Evolutionary conservation across 148 eudicot genomes (phyloP).

Genomic region (Oxyria digyna): DNA sequence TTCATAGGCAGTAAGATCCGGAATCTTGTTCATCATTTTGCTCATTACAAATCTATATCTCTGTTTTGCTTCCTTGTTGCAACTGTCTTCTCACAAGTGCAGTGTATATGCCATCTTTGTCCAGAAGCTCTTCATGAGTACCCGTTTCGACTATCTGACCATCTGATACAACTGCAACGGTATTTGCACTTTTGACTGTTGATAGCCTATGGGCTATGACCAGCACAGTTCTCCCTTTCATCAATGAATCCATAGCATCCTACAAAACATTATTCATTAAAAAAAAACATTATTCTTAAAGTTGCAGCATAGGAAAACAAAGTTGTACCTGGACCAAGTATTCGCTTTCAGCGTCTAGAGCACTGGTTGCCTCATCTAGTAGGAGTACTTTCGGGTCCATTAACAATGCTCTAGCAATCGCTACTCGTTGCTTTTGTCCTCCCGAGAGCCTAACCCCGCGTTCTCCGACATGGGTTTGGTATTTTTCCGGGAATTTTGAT

Average conservation of each 20-base stretch:
- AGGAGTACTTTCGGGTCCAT: conserved; percentile 79
- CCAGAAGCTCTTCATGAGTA: conserved; percentile 64
- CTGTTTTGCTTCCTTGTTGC: conserved; percentile 52
- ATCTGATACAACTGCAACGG: conserved; percentile 78
- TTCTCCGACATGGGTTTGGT: conserved; percentile 79
- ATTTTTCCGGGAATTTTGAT: conserved; percentile 72
- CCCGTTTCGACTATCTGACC: conserved; percentile 86
- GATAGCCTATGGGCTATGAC: conserved; percentile 96
- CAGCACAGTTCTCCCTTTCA: conserved; percentile 88
- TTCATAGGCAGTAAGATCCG: too few relatives aligned
- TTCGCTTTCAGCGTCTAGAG: conserved; percentile 91
- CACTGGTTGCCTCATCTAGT: conserved; percentile 90
- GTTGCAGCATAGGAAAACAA: background rate
- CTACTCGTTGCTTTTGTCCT: conserved; percentile 87
- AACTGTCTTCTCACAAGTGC: conserved; percentile 77
- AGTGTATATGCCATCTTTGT: conserved; percentile 61
- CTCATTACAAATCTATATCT: conserved; percentile 13
- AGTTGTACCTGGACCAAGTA: conserved; percentile 65
- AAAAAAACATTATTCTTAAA: background rate
- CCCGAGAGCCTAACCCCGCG: conserved; percentile 89
- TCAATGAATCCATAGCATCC: conserved; percentile 96
- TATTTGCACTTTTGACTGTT: conserved; percentile 76
- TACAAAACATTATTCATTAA: conserved; percentile 14
- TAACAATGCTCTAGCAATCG: conserved; percentile 79
- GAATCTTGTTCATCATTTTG: background rate